Evolutionary conservation across 495 filamentous ascomycete species (phyloP), one percentile per base, ranked within the genome.

Genomic region (Daldinia bambusicola): DNA sequence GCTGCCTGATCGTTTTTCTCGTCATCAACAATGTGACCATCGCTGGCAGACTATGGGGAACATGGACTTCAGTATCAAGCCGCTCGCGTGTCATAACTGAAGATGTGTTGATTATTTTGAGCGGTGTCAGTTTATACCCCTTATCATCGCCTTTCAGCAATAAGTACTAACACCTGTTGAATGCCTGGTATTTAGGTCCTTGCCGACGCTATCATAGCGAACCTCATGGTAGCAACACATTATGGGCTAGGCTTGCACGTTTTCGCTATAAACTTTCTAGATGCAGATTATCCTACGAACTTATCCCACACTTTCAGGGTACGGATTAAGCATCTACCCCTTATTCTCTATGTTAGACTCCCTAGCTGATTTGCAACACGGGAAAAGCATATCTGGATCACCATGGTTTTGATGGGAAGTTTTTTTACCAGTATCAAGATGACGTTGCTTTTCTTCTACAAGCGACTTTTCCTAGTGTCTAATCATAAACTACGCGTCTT

Each of bases 381-480:
- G 10, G 32, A 43, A 48, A 53, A 75, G 74, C 70, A 75, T 62
- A 41, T 75, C n/a, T 75, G 74, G 74, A 73, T 75, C 13, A 75
- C 70, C 14, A 73, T 73, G 74, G 74, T 75, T 30, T 41, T 73
- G n/a, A 75, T 75, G 74, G 50, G 34, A 10, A 45, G 60, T 18
- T 71, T 67, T 40, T 79, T 79, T 31, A 26, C 60, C 52, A 61
- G 58, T 16, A 76, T 79, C 31, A 79, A 78, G 55, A 61, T 78
- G 61, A 71, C 70, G 1, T 38, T 79, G 12, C 72, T 79, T 13
- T 78, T 72, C 67, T 78, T 79, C 59, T 79, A 79, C 56, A 72
- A 53, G 40, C 66, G 75, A 6, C 34, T 77, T 6, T 78, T 79
- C 55, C 59, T 79, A 3, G 69, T 78, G 18, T 12, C 69, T 7